Conservation (phyloP, 78 protist species). For the Dictyostelium firmibasis region DNA sequence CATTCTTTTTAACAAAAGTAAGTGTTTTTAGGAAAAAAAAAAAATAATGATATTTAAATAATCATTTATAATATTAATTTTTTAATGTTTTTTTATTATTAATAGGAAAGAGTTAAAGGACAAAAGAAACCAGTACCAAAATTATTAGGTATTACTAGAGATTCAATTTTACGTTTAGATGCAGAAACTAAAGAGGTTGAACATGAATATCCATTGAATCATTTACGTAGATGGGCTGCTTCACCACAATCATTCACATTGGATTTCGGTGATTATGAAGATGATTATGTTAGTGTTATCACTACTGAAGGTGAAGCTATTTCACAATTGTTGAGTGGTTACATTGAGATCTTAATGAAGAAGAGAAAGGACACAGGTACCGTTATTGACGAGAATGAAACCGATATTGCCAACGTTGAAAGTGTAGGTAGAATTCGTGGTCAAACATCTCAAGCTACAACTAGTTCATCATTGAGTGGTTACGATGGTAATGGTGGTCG, state of each 20-base stretch:
- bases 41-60: too few species aligned
- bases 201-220: conserved; percentile 79
- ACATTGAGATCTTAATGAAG: conserved; percentile 92
- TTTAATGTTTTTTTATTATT: neutral
- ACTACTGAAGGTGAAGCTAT: conserved; percentile 91
- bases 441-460: conserved; percentile 63
- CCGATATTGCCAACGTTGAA: conserved; percentile 76
- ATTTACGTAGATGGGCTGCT: conserved; percentile 93
- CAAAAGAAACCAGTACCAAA: conserved; percentile 79
- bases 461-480: conserved; percentile 55
- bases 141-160: conserved; percentile 90
- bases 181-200: conserved; percentile 87
- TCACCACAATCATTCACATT: conserved; percentile 86
- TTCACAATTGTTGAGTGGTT: conserved; percentile 86
- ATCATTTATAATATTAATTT: neutral
- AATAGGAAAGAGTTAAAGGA: conserved; percentile 66
- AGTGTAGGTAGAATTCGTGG: conserved; percentile 75
- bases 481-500: conserved; percentile 69
- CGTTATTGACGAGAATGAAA: conserved; percentile 75
- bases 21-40: neutral
- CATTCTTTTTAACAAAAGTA: conserved; percentile 87
- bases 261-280: conserved; percentile 92
- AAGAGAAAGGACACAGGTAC: conserved; percentile 77
- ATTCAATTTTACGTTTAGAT: conserved; percentile 82
- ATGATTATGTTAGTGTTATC: conserved; percentile 76